These are phyloP conservation scores for Gossypium davidsonii DNA, from an alignment of 441 rosid species.

Conservation along the genomic window DNA sequence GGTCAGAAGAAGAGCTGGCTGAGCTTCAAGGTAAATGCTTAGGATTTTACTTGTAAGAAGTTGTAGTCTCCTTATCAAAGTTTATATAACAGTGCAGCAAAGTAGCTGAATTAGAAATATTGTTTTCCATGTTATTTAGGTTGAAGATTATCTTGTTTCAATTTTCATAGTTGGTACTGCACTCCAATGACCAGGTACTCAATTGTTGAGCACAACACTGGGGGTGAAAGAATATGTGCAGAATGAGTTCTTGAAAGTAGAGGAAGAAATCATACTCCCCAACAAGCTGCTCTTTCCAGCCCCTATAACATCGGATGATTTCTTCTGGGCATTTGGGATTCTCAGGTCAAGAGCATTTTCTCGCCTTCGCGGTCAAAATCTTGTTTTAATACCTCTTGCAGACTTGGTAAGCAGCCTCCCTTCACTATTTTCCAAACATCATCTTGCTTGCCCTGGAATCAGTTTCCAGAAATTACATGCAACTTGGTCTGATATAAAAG, in stretches of 20 bases:
- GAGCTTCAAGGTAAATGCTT: slow-evolving; percentile 66
- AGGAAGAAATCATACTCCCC: slow-evolving; percentile 58
- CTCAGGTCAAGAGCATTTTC: slow-evolving; percentile 87
- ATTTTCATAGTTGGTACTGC: not conserved
- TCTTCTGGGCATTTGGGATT: slow-evolving; percentile 87
- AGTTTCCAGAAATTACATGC: not conserved
- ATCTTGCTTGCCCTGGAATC: not conserved
- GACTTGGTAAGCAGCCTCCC: slow-evolving; percentile 56
- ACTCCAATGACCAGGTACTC: slow-evolving; percentile 49
- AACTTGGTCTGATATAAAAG: not conserved
- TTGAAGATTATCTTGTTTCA: no score
- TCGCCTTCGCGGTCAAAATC: slow-evolving; percentile 79
- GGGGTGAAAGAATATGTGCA: slow-evolving; percentile 61
- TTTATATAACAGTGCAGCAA: not conserved
- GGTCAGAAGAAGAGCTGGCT: slow-evolving; percentile 94
- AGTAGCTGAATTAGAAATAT: not conserved
- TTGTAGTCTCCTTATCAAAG: no score
- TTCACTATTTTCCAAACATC: not conserved
- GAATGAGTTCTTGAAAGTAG: slow-evolving; percentile 53
- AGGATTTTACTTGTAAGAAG: no score
- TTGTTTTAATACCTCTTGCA: slow-evolving; percentile 79
- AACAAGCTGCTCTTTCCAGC: slow-evolving; percentile 56
- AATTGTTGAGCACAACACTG: slow-evolving; percentile 63
- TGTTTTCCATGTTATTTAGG: not conserved
- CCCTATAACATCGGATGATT: slow-evolving; percentile 52